Conservation (phyloP, 2,329 filamentous ascomycete genomes). For the Trichoderma breve region DNA sequence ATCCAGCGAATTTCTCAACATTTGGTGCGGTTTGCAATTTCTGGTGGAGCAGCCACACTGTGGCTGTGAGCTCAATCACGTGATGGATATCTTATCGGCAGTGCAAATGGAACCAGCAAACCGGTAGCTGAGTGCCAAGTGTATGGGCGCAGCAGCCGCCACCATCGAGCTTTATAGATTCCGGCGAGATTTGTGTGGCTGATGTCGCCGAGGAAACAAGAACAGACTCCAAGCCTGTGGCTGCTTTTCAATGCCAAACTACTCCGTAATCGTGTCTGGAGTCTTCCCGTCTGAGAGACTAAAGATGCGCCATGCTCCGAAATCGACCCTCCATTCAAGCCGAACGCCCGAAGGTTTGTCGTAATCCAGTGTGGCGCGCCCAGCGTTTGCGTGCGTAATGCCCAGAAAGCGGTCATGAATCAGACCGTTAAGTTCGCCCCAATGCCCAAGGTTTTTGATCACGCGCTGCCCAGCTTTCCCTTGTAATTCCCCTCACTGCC, state of each 20-base stretch:
- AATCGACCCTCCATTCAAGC: background rate
- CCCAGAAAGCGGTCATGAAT: background rate
- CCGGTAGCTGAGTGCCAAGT: background rate
- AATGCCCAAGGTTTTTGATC: background rate
- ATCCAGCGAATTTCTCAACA: constrained; percentile 40
- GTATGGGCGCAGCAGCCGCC: background rate
- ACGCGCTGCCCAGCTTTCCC: background rate
- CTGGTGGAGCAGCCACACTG: constrained; percentile 37
- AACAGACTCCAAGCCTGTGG: background rate
- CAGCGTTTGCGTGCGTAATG: constrained; percentile 9
- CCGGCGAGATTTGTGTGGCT: background rate
- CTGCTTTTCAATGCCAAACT: background rate
- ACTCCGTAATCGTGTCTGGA: background rate
- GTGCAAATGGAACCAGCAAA: background rate
- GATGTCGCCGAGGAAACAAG: background rate
- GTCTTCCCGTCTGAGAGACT: background rate
- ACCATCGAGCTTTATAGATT: background rate
- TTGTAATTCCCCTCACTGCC: background rate
- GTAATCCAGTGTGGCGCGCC: constrained; percentile 16
- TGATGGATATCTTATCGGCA: constrained; percentile 21
- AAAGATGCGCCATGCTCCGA: background rate
- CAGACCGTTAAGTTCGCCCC: constrained; percentile 1
- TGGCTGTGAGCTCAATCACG: constrained; percentile 27
- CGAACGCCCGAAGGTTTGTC: constrained; percentile 8
- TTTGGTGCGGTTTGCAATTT: constrained; percentile 40